Percentiles rank a stretch among this genome's conserved stretches.
Conservation (phyloP, 306 rosid species). For the Quercus wislizeni region DNA sequence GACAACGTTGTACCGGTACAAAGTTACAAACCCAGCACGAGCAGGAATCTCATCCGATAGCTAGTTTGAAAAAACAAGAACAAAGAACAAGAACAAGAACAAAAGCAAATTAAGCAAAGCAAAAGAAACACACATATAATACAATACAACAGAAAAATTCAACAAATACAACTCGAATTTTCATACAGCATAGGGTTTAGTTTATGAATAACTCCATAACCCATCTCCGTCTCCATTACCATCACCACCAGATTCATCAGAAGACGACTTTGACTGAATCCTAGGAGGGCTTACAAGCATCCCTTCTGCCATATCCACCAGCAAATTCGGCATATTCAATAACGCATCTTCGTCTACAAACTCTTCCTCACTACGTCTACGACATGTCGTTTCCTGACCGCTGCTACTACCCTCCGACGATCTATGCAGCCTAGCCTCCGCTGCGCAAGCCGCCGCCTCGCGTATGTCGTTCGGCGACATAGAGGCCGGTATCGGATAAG, state of each 20-base stretch:
- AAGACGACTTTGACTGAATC: slow-evolving; percentile 41
- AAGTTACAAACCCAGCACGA: background rate
- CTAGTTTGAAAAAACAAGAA: too few species aligned
- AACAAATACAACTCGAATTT: too few species aligned
- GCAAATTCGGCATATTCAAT: slow-evolving; percentile 52
- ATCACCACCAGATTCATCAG: slow-evolving; percentile 16
- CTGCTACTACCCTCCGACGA: background rate
- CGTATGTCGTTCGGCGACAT: slow-evolving; percentile 62
- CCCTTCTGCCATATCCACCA: slow-evolving; percentile 57
- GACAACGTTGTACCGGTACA: background rate
- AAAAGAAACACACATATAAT: background rate
- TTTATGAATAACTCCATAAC: slow-evolving; percentile 40
- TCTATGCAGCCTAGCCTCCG: slow-evolving; percentile 30
- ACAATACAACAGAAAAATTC: background rate
- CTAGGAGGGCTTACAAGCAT: slow-evolving; percentile 64
- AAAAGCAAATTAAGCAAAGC: too few species aligned
- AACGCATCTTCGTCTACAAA: slow-evolving; percentile 50
- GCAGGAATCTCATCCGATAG: background rate
- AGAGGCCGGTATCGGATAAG: slow-evolving; percentile 77
- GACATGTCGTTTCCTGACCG: background rate
- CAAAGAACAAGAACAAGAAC: background rate
- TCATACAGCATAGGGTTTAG: too few species aligned
- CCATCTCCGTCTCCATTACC: slow-evolving; percentile 26
- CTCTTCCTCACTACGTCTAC: slow-evolving; percentile 1
- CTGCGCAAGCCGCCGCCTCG: slow-evolving; percentile 78